Percentiles rank a stretch among this genome's conserved stretches.
Conservation (phyloP, 176 grass and related monocot species). For the Hyparrhenia diplandra region DNA sequence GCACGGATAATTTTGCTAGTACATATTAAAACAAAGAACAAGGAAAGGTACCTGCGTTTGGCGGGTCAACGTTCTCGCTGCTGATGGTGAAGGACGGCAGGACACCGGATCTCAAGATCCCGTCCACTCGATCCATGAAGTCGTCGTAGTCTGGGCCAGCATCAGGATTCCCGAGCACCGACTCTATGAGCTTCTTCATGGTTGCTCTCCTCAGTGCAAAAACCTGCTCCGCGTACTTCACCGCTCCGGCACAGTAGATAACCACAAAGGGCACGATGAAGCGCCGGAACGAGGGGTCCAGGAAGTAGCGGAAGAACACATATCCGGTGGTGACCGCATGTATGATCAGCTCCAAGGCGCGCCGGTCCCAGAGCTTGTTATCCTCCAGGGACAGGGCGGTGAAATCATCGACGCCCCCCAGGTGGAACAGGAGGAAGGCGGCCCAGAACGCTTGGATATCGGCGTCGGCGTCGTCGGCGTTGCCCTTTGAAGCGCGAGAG, state of each 20-base stretch:
- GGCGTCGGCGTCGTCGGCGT: background rate
- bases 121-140: background rate
- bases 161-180: slow-evolving; percentile 19
- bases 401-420: slow-evolving; percentile 38
- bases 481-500: background rate
- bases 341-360: slow-evolving; percentile 2
- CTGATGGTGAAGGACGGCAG: too few relatives aligned
- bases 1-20: too few relatives aligned
- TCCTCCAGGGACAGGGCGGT: too few relatives aligned
- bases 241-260: slow-evolving; percentile 3
- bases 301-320: background rate
- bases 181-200: slow-evolving; percentile 19
- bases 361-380: slow-evolving; percentile 38
- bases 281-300: background rate
- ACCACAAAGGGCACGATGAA: background rate
- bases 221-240: slow-evolving; percentile 31
- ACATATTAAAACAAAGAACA: too few relatives aligned
- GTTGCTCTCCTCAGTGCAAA: slow-evolving; percentile 4
- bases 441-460: slow-evolving; percentile 34
- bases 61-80: too few relatives aligned
- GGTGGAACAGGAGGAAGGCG: slow-evolving; percentile 38
- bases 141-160: slow-evolving; percentile 25
- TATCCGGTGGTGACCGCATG: background rate
- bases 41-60: too few relatives aligned
- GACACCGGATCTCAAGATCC: background rate